Base-by-base conservation (phyloP, 2,329 filamentous ascomycete genomes). In the Trichoderma pleuroti region DNA sequence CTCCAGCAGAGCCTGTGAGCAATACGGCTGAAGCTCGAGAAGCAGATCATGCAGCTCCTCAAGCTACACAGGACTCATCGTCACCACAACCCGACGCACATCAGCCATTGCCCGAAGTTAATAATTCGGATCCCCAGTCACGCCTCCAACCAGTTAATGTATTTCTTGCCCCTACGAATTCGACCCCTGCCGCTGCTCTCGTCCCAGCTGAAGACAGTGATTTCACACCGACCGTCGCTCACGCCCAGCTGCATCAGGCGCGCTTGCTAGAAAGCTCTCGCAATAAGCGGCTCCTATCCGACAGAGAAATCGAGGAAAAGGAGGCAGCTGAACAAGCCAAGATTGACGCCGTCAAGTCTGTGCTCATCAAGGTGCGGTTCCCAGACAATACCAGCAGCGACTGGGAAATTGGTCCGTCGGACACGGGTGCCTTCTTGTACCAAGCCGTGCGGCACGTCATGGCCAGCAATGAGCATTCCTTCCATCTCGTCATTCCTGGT, bases 371-470 rank as follows among this genome's bases (percentile, higher is more conserved):
- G 74, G 87, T 98, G 62, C 91, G 94, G 30, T 94, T 98, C 75
- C 95, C 95, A 0, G 94, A 98, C 78, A 92, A 94, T 75, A 92
- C 90, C 70, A 90, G 91, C 67, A 88, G 94, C 36, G 88, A 93
- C 65, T 91, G 91, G 82, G 86, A 85, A n/a, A 89, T 97, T 74
- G 86, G 85, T 1, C 88, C 89, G 24, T 79, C 84, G 1, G 91
- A 94, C 67, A 93, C 92, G 0, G 92, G 91, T 1, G 84, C 86
- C 4, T 86, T 88, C 64, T 83, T 99, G 2, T 93, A 98, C 81
- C 83, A 85, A 16, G 93, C 92, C 73, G 92, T 97, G 21, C 85
- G 89, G 66, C 84, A 84, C 56, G 89, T 95, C 72, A 90, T 99
- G 79, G 87, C 89, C 1, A 80, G 88, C 70, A 83, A 85, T 8